Conservation (phyloP, 1,284 basidiomycete species). For the Tilletia horrida region DNA sequence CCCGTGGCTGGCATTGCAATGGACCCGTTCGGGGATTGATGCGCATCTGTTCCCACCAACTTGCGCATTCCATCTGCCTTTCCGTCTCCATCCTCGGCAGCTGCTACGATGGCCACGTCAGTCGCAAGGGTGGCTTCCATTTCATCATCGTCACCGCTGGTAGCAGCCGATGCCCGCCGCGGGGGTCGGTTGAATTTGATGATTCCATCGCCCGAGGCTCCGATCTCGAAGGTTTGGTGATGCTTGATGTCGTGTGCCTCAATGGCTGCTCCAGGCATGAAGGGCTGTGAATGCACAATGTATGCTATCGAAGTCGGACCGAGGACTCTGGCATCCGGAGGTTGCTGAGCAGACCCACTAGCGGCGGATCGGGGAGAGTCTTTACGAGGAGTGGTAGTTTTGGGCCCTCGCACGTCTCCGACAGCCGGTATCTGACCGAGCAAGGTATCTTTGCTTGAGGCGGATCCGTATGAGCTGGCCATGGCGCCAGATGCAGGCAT, state of each 20-base stretch:
- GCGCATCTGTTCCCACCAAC: background rate
- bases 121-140: conserved; percentile 35
- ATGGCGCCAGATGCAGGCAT: conserved; percentile 3
- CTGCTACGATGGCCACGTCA: conserved; percentile 10
- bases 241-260: conserved; percentile 73
- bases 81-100: background rate
- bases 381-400: background rate
- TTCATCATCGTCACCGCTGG: conserved; percentile 24
- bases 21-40: no score
- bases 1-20: background rate
- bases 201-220: conserved; percentile 73
- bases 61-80: background rate
- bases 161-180: conserved; percentile 16
- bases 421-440: background rate
- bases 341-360: conserved; percentile 23
- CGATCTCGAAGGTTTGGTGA: conserved; percentile 58
- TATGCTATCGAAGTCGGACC: conserved; percentile 81
- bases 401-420: background rate
- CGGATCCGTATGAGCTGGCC: background rate
- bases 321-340: conserved; percentile 53
- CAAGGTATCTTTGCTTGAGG: background rate
- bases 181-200: conserved; percentile 72
- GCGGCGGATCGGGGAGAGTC: background rate
- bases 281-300: conserved; percentile 80
- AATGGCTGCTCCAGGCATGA: conserved; percentile 73